These are phyloP conservation scores for Candida endomychidarum DNA, from an alignment of 805 yeast genomes.

Conservation along the genomic window DNA sequence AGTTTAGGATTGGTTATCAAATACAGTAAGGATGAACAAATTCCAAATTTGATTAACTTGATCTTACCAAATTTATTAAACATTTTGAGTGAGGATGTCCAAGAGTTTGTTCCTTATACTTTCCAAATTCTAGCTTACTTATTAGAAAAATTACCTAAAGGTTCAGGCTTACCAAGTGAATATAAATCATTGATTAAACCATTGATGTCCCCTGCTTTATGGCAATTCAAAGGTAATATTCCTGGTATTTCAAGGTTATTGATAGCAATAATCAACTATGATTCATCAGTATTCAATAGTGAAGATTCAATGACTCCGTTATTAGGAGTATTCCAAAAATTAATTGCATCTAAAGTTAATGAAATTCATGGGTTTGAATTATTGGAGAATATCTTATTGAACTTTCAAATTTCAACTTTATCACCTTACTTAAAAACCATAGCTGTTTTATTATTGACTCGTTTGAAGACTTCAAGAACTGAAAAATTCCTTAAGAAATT, in stretches of 20 bases:
- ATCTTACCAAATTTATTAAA: slow-evolving; percentile 67
- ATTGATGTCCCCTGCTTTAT: slow-evolving; percentile 80
- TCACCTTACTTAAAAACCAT: slow-evolving; percentile 64
- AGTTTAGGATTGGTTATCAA: slow-evolving; percentile 75
- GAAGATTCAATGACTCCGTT: slow-evolving; percentile 62
- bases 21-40: slow-evolving; percentile 35
- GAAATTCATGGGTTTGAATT: slow-evolving; percentile 85
- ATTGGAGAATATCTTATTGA: slow-evolving; percentile 63
- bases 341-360: slow-evolving; percentile 79
- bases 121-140: slow-evolving; percentile 86
- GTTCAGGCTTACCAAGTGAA: slow-evolving; percentile 53
- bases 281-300: slow-evolving; percentile 39
- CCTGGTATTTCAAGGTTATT: slow-evolving; percentile 89
- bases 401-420: slow-evolving; percentile 51
- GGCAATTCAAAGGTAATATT: slow-evolving; percentile 92
- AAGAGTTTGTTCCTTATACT: slow-evolving; percentile 90
- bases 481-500: slow-evolving; percentile 77
- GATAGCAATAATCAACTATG: slow-evolving; percentile 59
- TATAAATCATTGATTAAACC: slow-evolving; percentile 75
- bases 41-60: slow-evolving; percentile 42
- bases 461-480: slow-evolving; percentile 78
- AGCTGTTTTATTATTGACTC: slow-evolving; percentile 71
- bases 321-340: slow-evolving; percentile 93
- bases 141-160: slow-evolving; percentile 58
- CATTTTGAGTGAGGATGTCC: slow-evolving; percentile 78